Evolutionary conservation across 2,329 filamentous ascomycete species (phyloP), one percentile per base, ranked within the genome.

Genomic region (Nemania abortiva): DNA sequence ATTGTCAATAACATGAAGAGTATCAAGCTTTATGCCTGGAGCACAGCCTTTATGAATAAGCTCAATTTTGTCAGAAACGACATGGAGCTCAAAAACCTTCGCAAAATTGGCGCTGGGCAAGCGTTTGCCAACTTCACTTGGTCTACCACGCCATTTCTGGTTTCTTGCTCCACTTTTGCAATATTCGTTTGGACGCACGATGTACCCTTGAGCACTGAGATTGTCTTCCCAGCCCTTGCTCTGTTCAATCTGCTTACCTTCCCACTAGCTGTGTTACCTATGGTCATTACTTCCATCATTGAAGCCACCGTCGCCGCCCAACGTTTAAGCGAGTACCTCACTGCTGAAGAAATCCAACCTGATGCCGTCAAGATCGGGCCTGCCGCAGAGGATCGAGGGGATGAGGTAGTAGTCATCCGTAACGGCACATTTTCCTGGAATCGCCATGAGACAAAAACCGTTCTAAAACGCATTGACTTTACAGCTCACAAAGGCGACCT

Each of bases 1-100:
- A 99, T 99, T 73, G 86, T 99, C 77, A 98, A 97, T 85, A 98
- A 98, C 82, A 99, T 99, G 93, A 99, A 99, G 85, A 97, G 94
- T 79, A 96, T 99, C 84, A 99, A 99, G 84, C 88, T 99, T 22
- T 99, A 98, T 79, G 96, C 96, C 34, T 99, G 96, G 96, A 95
- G 95, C 37, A 92, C 91, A 34, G 95, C 96, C 15, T 99, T 99
- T 79, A 97, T 98, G 91, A 96, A 94, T 81, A 97, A 97, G 82
- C 89, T 99, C 68, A 98, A 96, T 82, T 92, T 93, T 79, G 94
- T 99, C 69, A 90, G 96, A 81, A 99, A 99, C 81, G 96, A 99
- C 77, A 89, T 94, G 75, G 96, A 99, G 82, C 85, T 99, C 64
- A 96, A 96, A 84, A 99, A 97, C 29, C 87, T 99, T 65, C 92